A percentile compares a stretch with the other conserved stretches of the same genome.
Evolutionary conservation across 2,329 filamentous ascomycete genomes (phyloP).

Genomic region (Delphinella strobiligena): DNA sequence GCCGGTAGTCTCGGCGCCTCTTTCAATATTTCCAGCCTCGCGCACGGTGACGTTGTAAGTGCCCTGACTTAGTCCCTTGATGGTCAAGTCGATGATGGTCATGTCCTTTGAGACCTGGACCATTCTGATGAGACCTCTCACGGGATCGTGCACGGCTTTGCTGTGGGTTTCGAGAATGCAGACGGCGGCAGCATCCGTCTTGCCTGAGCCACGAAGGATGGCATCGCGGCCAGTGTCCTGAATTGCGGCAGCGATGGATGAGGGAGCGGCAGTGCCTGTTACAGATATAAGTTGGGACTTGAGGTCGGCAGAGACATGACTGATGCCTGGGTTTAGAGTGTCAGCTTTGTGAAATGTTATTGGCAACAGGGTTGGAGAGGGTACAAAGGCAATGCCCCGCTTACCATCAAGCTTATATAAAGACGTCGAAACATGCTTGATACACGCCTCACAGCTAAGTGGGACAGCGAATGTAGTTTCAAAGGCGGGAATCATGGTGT

Average conservation of each 20-base stretch:
- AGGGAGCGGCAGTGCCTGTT: slow-evolving; percentile 83
- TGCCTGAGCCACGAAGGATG: slow-evolving; percentile 80
- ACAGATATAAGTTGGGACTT: slow-evolving; percentile 73
- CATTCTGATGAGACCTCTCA: slow-evolving; percentile 83
- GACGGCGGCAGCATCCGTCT: slow-evolving; percentile 81
- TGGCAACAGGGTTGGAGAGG: background rate
- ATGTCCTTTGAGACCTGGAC: slow-evolving; percentile 71
- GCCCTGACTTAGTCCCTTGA: slow-evolving; percentile 70
- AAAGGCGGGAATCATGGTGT: slow-evolving; percentile 23
- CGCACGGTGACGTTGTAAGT: slow-evolving; percentile 76
- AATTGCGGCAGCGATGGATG: slow-evolving; percentile 77
- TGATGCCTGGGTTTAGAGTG: slow-evolving; percentile 47
- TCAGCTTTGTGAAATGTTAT: background rate
- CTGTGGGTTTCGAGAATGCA: slow-evolving; percentile 88
- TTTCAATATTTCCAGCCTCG: slow-evolving; percentile 74
- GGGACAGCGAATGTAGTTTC: slow-evolving; percentile 93
- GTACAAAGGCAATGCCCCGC: slow-evolving; percentile 4
- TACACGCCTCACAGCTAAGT: slow-evolving; percentile 79
- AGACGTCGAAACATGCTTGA: slow-evolving; percentile 72
- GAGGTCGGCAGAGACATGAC: slow-evolving; percentile 70
- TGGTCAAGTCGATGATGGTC: slow-evolving; percentile 77
- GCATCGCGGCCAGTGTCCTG: slow-evolving; percentile 86
- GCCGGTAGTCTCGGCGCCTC: slow-evolving; percentile 72
- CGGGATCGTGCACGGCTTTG: slow-evolving; percentile 47
- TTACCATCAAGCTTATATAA: slow-evolving; percentile 60